Base-by-base conservation (phyloP, 768 basidiomycete genomes). In the Melanogaster broomeanus region DNA sequence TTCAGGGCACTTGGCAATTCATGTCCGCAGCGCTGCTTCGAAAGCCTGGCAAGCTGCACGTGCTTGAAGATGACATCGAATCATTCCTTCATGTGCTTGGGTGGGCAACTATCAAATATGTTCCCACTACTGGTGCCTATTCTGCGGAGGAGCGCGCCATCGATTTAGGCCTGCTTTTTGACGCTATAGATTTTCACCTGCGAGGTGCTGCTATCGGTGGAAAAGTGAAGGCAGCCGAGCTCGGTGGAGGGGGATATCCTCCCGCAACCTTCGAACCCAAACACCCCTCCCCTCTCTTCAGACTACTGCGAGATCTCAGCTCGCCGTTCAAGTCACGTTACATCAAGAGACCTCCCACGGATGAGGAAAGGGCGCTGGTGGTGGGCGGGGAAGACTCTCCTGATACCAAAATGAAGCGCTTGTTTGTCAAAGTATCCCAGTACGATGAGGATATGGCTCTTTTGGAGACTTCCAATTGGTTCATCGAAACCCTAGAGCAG, bases 1-100 rank as follows among this genome's bases (percentile, higher is more conserved):
- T 42, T 10, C 22, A 70, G 66, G 67, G 70, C 1, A 71, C 69
- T 13, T 69, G 69, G 66, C 57, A 60, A 33, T 69, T 68, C 44
- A 67, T 69, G 57, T 67, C 70, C 1, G 42, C 48, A 4, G 35
- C 22, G 3, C 42, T 70, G 10, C 57, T 68, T 21, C 11, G 21
- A 16, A 19, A 55, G 15, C 30, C 54, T 12, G 28, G 12, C 10
- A 61, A 62, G 25, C n/a, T 42, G 7, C 68, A 68, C 37, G 38
- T 25, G 0, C 52, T 66, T 34, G 52, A 58, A 34, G 66, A 70
- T 41, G 67, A 70, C 48, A 33, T 70, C 13, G 65, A 70, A 48
- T 71, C 69, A 2, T 66, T 70, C 48, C 18, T 55, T 30, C 52
- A 57, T 37, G 56, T 61, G 12, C 48, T 60, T 30, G 33, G 56